Base-by-base conservation (phyloP, 306 rosid species). In the barrel medic (Medicago truncatula) region DNA sequence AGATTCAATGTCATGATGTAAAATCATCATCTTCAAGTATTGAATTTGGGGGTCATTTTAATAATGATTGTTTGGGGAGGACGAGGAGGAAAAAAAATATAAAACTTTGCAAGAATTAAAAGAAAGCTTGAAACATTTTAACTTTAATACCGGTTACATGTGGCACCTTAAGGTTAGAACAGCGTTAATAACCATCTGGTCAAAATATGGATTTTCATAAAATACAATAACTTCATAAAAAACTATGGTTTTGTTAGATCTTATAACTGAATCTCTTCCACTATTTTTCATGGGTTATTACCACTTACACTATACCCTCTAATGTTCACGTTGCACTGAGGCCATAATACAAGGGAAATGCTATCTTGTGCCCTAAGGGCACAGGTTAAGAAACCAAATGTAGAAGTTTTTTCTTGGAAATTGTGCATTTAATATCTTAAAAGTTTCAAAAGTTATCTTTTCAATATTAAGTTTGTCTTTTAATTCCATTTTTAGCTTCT, bases 141-240 rank as follows among this genome's bases (percentile, higher is more conserved):
- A 31, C 75, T 67, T 72, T 39, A 71, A 52, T 25, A 23, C 67
- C 39, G 28, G 50, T 46, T 68, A 68, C 46, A 46, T 18, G 82
- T 47, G 53, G 40, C 23, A 34, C 79, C 28, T 76, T 39, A 16
- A 65, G 41, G 71, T 69, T 47, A 61, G 38, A 60, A 63, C 70
- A 61, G 15, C 4, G 9, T 44, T 10, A 60, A 44, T 60, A 28
- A 43, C 20, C 43, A 47, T 47, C 38, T 25, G 47, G 9, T 34
- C 21, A 31, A 62, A 46, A 34, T 47, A 17, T 34, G 38, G 38
- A 34, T 5, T 34, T 60, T 44, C 46, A 58, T 57, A 8, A 23
- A 59, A 58, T 44, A 60, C 49, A 61, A 28, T 34, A 61, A 61
- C 70, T 25, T 73, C 46, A 44, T 59, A 60, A 44, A 39, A 43